A percentile compares a stretch with the other conserved stretches of the same genome.
Evolutionary conservation across 148 eudicot species (phyloP).

Genomic region (Silene uniflora): DNA sequence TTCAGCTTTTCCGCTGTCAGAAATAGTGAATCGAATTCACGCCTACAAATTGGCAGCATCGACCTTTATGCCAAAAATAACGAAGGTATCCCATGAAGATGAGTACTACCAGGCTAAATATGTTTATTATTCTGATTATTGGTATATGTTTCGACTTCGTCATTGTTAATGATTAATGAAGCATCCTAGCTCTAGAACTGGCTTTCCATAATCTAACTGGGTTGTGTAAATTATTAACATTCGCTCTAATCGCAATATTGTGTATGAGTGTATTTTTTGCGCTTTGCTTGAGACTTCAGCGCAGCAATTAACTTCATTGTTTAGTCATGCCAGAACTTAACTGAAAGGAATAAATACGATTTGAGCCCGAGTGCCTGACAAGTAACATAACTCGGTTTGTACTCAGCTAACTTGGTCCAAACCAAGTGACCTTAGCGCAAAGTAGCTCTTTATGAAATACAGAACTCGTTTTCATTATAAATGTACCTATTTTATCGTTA

Average conservation of each 20-base stretch:
- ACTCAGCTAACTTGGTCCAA: too few relatives aligned
- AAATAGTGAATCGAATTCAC: slow-evolving; percentile 50
- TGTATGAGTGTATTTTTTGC: background rate
- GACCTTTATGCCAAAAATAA: slow-evolving; percentile 55
- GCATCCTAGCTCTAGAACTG: background rate
- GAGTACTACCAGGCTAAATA: background rate
- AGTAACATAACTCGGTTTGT: too few relatives aligned
- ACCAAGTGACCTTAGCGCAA: too few relatives aligned
- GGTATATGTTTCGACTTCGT: background rate
- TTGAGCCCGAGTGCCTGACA: too few relatives aligned
- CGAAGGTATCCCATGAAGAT: background rate
- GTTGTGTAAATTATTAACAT: background rate
- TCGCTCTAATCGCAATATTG: background rate
- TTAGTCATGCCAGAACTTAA: background rate
- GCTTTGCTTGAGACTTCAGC: background rate
- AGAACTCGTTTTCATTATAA: too few relatives aligned
- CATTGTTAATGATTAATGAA: background rate
- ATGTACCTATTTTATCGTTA: too few relatives aligned
- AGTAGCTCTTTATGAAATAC: too few relatives aligned
- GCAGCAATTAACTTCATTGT: background rate
- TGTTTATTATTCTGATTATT: too few relatives aligned
- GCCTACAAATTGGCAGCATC: slow-evolving; percentile 86
- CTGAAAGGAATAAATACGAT: too few relatives aligned
- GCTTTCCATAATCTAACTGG: background rate
- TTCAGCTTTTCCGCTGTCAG: slow-evolving; percentile 65